Evolutionary conservation across 1,284 basidiomycete genomes (phyloP).

Genomic region (Apiotrichum porosum): DNA sequence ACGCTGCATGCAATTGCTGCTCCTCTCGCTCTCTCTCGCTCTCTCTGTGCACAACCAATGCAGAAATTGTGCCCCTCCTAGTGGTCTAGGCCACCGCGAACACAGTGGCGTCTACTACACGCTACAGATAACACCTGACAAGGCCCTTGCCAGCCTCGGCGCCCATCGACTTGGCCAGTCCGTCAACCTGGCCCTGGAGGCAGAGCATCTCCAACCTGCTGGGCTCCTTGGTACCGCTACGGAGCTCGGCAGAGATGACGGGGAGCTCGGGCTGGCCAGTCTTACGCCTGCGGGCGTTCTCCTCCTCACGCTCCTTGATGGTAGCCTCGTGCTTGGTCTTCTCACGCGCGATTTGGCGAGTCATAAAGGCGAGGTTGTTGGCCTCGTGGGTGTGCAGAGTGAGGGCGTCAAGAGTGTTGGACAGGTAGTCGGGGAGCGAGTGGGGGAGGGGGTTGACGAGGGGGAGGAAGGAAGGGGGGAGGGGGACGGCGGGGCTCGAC

Average conservation of each 20-base stretch:
- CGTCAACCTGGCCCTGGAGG: constrained; percentile 80
- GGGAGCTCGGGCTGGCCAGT: constrained; percentile 83
- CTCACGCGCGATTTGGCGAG: constrained; percentile 86
- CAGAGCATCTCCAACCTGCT: constrained; percentile 84
- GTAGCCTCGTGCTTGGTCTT: constrained; percentile 74
- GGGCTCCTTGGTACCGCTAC: constrained; percentile 87
- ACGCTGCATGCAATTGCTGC: too few relatives aligned
- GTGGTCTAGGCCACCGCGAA: not conserved
- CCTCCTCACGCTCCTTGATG: constrained; percentile 79
- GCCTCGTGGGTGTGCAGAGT: constrained; percentile 85
- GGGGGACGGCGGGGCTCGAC: constrained; percentile 40
- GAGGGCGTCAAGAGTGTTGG: constrained; percentile 76
- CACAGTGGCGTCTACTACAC: not conserved
- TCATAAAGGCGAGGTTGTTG: constrained; percentile 87
- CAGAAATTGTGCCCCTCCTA: constrained; percentile 3
- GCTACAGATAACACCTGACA: constrained; percentile 42
- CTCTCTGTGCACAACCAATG: constrained; percentile 4
- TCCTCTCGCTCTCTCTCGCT: not conserved
- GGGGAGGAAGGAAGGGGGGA: constrained; percentile 54
- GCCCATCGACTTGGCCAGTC: constrained; percentile 69
- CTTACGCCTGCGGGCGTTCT: constrained; percentile 74
- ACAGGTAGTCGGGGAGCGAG: constrained; percentile 56
- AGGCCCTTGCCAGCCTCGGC: constrained; percentile 59
- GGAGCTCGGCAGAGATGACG: constrained; percentile 71
- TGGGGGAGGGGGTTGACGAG: constrained; percentile 49